Conservation (phyloP, 768 basidiomycete species). For the Podaxis sp. region DNA sequence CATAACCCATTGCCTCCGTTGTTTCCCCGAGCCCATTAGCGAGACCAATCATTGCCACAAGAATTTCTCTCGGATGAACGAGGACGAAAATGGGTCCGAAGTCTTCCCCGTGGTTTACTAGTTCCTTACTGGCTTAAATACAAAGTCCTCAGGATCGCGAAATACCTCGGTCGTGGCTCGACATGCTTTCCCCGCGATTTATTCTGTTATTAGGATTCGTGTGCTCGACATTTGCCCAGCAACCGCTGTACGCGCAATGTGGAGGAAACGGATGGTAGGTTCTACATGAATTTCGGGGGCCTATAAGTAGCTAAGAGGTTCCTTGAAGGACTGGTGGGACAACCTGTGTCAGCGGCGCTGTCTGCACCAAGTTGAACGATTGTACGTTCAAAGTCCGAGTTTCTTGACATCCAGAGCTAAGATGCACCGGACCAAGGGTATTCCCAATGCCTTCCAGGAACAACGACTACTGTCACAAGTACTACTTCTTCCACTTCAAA, state of each 20-base stretch:
- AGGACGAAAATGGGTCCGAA: constrained; percentile 1
- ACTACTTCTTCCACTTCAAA: constrained; percentile 22
- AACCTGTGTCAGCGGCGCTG: constrained; percentile 43
- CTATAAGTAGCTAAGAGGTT: neutral
- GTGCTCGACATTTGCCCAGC: constrained; percentile 33
- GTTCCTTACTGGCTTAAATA: constrained; percentile 14
- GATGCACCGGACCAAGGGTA: constrained; percentile 34
- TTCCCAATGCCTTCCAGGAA: constrained; percentile 49
- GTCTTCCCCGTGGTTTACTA: constrained; percentile 28
- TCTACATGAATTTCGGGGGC: neutral
- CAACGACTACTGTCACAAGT: constrained; percentile 27
- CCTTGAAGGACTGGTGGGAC: constrained; percentile 45
- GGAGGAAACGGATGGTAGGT: constrained; percentile 51
- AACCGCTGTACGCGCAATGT: constrained; percentile 44
- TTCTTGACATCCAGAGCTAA: neutral
- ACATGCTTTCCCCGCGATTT: constrained; percentile 3
- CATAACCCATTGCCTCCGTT: neutral
- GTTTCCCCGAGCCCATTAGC: constrained; percentile 10
- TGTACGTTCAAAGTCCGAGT: constrained; percentile 31
- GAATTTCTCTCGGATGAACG: constrained; percentile 12
- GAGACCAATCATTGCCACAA: constrained; percentile 1
- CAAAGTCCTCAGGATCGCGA: neutral
- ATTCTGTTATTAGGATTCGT: constrained; percentile 23
- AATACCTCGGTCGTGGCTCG: neutral
- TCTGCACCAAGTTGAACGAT: constrained; percentile 44